Evolutionary conservation across 208 protist genomes (phyloP), one percentile per base, ranked within the genome.

Genomic region (Naegleria gruberi): DNA sequence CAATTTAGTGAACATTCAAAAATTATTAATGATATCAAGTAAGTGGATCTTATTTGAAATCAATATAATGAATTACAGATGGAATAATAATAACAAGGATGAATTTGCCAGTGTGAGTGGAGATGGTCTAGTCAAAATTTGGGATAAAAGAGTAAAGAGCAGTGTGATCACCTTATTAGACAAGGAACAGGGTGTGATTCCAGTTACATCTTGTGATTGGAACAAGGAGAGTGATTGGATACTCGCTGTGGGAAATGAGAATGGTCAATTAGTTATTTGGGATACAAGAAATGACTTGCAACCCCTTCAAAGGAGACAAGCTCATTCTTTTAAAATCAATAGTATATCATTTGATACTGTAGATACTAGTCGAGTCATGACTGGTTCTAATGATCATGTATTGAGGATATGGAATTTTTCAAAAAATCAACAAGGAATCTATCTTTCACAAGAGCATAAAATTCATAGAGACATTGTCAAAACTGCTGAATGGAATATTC

Each of bases 261-360:
- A 88, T 19, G 84, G 34, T 26, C 43, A 88, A 65, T 4, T 88
- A 23, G 5, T 88, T 2, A 51, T 88, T 40, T 88, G 84, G 84
- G 84, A 88, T 65, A 65, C 45, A 4, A 88, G 84, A 88, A 88
- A 88, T 65, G 8, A 41, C 43, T 42, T 88, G n/a, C 84, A 88
- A 88, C 84, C 84, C 8, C 7, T 88, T 26, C 19, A 47, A 65
- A 34, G 43, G 43, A 1, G 45, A 65, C 17, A 88, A 40, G 84
- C 84, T 88, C 84, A 88, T 51, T 30, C n/a, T 57, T 17, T 5
- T 23, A 37, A 19, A 4, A 19, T 88, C 0, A 37, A 73, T 12
- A 10, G 26, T 65, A 0, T 88, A 8, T 42, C 12, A 23, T 88
- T 47, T n/a, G 82, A 85, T 45, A 85, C 12, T 34, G 17, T 8